Percentiles rank a stretch among this genome's conserved stretches.
Conservation (phyloP, 2,329 filamentous ascomycete species). For the Cladosporium sp. region DNA sequence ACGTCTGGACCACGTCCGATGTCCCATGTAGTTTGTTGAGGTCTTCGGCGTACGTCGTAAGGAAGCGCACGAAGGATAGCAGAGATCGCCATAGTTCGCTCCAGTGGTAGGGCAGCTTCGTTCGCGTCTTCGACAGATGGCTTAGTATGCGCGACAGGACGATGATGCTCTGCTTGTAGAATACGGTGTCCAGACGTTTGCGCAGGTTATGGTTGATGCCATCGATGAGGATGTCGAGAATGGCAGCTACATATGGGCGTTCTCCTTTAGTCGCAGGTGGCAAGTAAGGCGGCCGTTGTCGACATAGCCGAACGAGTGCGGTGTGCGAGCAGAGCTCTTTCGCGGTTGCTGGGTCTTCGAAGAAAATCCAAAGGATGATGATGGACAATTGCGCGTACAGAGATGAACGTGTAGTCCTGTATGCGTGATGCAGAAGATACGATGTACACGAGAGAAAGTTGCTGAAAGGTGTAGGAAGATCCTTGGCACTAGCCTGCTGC, state of each 20-base stretch:
- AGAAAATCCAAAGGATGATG: constrained; percentile 78
- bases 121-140: constrained; percentile 78
- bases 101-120: constrained; percentile 87
- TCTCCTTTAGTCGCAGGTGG: constrained; percentile 68
- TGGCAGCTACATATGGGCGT: constrained; percentile 69
- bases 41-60: constrained; percentile 81
- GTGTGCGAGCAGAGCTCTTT: constrained; percentile 82
- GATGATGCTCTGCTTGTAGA: constrained; percentile 70
- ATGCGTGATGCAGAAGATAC: constrained; percentile 90
- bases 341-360: constrained; percentile 80
- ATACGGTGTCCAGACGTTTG: constrained; percentile 75
- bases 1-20: constrained; percentile 70
- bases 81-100: constrained; percentile 89
- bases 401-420: constrained; percentile 74
- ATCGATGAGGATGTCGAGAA: constrained; percentile 86
- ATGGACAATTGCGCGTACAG: constrained; percentile 84
- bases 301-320: constrained; percentile 75
- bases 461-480: constrained; percentile 60
- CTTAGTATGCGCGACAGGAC: constrained; percentile 81
- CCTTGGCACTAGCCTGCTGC: constrained; percentile 24
- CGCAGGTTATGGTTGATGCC: constrained; percentile 92
- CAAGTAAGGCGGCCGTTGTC: constrained; percentile 83
- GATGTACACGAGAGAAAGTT: constrained; percentile 85
- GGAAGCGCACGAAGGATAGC: constrained; percentile 82
- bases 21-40: constrained; percentile 68